Evolutionary conservation across 2,329 filamentous ascomycete genomes (phyloP), one percentile per base, ranked within the genome.

Genomic region (Plectosphaerella plurivora): DNA sequence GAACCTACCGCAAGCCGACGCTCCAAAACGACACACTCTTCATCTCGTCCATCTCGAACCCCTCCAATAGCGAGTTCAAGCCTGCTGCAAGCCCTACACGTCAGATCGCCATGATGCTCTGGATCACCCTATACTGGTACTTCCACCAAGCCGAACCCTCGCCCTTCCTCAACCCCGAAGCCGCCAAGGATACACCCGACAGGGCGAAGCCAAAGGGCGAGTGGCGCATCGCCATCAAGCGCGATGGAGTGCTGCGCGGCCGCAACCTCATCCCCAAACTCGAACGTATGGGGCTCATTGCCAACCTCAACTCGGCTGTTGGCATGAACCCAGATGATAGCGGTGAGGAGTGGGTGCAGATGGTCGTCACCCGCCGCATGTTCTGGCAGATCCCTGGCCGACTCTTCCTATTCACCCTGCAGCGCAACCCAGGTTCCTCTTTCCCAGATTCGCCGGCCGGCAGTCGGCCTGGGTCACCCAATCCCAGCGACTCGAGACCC

Each of bases 101-200:
- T 45, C 89, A 96, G 71, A 89, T 96, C 55, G 93, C 93, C 59
- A 91, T 97, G 89, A 96, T 97, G 88, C 79, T 97, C 7, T 97
- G 91, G 89, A 84, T 91, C 35, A 92, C 91, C 1, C 75, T 97
- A 42, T 96, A 91, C 75, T 97, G 93, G 93, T 97, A 97, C 74
- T 97, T 97, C 62, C 92, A 97, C 71, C 90, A 96, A 68, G 80
- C 84, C 1, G 80, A 87, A 60, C 93, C 93, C 0, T 75, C 79
- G 20, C 76, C 81, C 1, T 79, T 82, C 48, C 65, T 94, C 35
- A 76, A 77, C 16, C 89, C 82, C 7, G 73, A 82, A 5, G 75
- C 81, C 0, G 88, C 86, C 1, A 80, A 78, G 57, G 67, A 77
- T 53, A 93, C 91, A 0, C 87, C 88, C 0, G 73, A 81, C 16